Evolutionary conservation across 495 filamentous ascomycete genomes (phyloP).

Genomic region (Xylaria cubensis): DNA sequence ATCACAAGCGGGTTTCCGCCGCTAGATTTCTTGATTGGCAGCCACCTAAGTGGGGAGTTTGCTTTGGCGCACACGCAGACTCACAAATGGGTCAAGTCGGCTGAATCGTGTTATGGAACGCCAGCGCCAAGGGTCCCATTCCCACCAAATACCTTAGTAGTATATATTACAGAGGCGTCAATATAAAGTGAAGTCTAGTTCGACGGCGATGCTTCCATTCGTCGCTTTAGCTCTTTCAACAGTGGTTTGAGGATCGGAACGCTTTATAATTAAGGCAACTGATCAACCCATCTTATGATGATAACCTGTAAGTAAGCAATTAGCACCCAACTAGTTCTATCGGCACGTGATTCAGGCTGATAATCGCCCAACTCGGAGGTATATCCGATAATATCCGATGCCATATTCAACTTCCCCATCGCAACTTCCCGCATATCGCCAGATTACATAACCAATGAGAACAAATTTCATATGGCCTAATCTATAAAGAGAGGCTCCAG

Average conservation of each 20-base stretch:
- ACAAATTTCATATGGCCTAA: background rate
- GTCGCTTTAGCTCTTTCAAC: background rate
- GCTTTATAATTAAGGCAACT: background rate
- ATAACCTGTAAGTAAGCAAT: background rate
- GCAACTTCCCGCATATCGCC: no score
- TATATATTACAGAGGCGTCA: background rate
- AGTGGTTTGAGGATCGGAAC: background rate
- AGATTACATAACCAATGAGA: background rate
- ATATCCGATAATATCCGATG: background rate
- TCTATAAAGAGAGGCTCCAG: background rate
- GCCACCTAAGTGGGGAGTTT: background rate
- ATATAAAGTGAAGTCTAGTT: background rate
- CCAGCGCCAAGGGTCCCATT: conserved; percentile 3
- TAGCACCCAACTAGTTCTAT: conserved; percentile 6
- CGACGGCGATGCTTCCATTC: background rate
- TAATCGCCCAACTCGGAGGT: background rate
- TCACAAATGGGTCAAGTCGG: background rate
- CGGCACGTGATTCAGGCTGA: conserved; percentile 1
- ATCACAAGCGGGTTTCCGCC: conserved; percentile 9
- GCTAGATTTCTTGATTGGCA: background rate
- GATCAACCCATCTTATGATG: background rate
- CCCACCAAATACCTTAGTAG: background rate
- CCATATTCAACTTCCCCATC: no score
- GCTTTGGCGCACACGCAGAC: background rate
- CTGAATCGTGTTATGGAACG: background rate